Base-by-base conservation (phyloP, 306 rosid species). In the Castanea crenata region DNA sequence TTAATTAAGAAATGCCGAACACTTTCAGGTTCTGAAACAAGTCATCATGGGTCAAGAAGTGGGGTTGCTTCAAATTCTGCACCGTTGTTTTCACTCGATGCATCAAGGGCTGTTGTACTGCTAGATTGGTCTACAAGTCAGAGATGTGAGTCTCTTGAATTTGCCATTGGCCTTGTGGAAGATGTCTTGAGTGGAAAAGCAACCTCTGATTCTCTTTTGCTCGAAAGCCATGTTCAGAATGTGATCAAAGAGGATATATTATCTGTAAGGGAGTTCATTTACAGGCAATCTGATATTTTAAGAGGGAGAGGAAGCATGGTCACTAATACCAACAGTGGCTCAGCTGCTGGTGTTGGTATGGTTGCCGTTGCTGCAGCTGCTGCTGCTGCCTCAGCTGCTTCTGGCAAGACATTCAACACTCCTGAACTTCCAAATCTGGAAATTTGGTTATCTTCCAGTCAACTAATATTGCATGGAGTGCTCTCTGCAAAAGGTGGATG, bases 281-380 rank as follows among this genome's bases (percentile, higher is more conserved):
- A 81, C 86, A 88, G 93, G 86, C 97, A 91, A 78, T 81, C 90
- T 82, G 93, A 94, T 83, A 92, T 92, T 86, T 83, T 92, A 81
- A 85, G 97, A 76, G 99, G 99, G 56, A 87, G 87, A 83, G 94
- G 96, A 57, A 91, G 93, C 20, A 52, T 75, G 72, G 85, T 88
- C 27, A 34, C 63, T 35, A 94, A 90, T 88, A 64, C 91, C 68
- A 94, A 82, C 86, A 82, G 91, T 76, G 93, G 95, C 31, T 83
- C 97, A 67, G 88, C 88, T 77, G 89, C 86, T 51, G 96, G 94
- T 76, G 97, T 87, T 74, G 97, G 98, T 84, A 92, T 94, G 97
- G 97, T 83, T 73, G 98, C 97, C 44, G 89, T 88, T 74, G 97
- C 95, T 51, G 97, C 97, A 16, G 97, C 94, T 25, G 97, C 96